Conservation (phyloP, 495 filamentous ascomycete species). For the Staphylotrichum longicolle region DNA sequence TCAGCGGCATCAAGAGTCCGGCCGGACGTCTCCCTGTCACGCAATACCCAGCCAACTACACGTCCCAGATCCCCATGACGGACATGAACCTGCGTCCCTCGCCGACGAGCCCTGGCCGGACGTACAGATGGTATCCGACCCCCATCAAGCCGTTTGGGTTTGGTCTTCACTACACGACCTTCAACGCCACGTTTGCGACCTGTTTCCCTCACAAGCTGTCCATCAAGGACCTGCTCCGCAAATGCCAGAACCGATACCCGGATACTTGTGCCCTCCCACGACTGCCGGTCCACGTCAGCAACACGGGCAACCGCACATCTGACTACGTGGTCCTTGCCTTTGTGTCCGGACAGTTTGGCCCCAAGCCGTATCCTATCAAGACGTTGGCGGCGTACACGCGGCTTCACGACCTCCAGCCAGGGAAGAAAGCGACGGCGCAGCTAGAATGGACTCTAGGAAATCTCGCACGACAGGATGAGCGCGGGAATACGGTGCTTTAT, state of each 20-base stretch:
- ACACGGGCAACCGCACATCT: constrained; percentile 54
- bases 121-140: constrained; percentile 46
- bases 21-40: constrained; percentile 64
- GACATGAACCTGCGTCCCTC: constrained; percentile 44
- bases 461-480: constrained; percentile 56
- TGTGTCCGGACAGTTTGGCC: constrained; percentile 54
- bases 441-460: constrained; percentile 57
- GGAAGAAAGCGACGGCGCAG: constrained; percentile 34
- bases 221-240: constrained; percentile 32
- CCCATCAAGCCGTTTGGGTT: constrained; percentile 50
- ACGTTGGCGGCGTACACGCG: constrained; percentile 60
- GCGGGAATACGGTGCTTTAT: constrained; percentile 61
- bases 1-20: constrained; percentile 52
- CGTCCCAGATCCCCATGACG: constrained; percentile 39
- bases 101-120: constrained; percentile 31
- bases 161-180: constrained; percentile 49
- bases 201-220: constrained; percentile 27
- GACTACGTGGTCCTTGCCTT: constrained; percentile 62
- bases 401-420: constrained; percentile 45
- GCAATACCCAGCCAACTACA: constrained; percentile 46
- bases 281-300: constrained; percentile 40
- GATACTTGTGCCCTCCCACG: constrained; percentile 48
- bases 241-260: constrained; percentile 35
- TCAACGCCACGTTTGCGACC: constrained; percentile 49
- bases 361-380: constrained; percentile 61